These are phyloP conservation scores for Tillandsia fasciculata DNA, from an alignment of 176 grass and related monocot species.

Conservation along the genomic window DNA sequence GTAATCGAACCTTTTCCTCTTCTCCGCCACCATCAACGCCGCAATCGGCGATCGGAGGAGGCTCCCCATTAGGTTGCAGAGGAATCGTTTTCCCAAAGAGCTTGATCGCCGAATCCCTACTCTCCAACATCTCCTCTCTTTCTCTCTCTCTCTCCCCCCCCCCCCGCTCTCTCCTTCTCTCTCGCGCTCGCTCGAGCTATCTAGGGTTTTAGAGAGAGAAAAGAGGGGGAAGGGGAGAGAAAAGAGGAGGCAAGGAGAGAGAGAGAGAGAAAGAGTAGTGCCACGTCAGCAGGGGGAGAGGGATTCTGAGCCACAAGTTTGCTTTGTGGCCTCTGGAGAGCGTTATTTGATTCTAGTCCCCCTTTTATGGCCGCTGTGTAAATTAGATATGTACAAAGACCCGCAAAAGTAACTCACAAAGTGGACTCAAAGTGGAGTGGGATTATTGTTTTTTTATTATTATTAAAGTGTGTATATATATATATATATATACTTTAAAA, in stretches of 20 bases:
- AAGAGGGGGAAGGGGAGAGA: conserved; percentile 40
- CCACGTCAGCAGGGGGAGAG: conserved; percentile 27
- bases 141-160: conserved; percentile 12
- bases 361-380: neutral
- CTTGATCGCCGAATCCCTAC: conserved; percentile 45
- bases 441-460: too few species aligned
- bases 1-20: conserved; percentile 23
- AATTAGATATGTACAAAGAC: neutral
- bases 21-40: conserved; percentile 17
- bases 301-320: conserved; percentile 68
- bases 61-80: neutral
- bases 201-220: conserved; percentile 2
- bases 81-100: conserved; percentile 76
- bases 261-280: conserved; percentile 9
- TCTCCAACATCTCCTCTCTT: conserved; percentile 1
- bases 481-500: too few species aligned
- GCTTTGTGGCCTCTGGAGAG: conserved; percentile 50
- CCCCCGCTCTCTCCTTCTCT: conserved; percentile 11
- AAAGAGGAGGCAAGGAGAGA: too few species aligned
- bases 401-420: neutral
- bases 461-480: too few species aligned
- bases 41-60: conserved; percentile 23
- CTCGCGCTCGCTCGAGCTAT: conserved; percentile 7
- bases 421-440: too few species aligned
- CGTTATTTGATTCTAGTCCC: conserved; percentile 50